These are phyloP conservation scores for Trametes villosa DNA, from an alignment of 768 basidiomycete species.

Conservation along the genomic window DNA sequence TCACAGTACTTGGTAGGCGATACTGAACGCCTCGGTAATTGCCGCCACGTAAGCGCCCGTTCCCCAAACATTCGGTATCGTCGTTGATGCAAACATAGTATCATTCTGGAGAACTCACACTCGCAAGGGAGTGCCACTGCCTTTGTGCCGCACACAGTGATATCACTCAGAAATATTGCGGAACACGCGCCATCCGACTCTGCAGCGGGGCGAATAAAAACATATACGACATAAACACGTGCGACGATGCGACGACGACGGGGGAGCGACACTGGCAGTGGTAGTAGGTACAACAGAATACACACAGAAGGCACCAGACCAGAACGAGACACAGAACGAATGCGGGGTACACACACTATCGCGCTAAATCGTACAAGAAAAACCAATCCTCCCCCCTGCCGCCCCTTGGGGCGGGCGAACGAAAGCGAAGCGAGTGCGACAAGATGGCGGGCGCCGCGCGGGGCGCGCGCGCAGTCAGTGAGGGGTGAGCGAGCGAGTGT, in stretches of 20 bases:
- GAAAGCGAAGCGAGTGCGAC: background rate
- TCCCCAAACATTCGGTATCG: too few species aligned
- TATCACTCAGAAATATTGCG: too few species aligned
- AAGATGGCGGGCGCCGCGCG: background rate
- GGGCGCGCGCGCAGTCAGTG: background rate
- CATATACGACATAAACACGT: slow-evolving; percentile 5
- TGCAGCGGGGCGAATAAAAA: background rate
- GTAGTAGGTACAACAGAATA: background rate
- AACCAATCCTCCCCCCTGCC: background rate
- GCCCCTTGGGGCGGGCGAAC: background rate
- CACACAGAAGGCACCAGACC: background rate
- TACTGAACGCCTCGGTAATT: too few species aligned
- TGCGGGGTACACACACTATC: background rate
- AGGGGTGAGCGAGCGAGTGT: background rate
- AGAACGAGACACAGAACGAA: background rate
- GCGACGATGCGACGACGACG: background rate
- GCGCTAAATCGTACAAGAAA: background rate
- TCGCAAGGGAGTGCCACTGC: too few species aligned
- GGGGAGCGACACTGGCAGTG: too few species aligned
- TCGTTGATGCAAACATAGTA: too few species aligned
- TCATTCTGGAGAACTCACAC: too few species aligned
- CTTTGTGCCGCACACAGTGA: too few species aligned
- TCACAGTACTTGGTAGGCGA: too few species aligned
- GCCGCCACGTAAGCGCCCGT: too few species aligned
- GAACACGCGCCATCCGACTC: too few species aligned